phyloP scores from a whole-genome alignment of 306 rosid genomes.

The Vachellia collinsii region DNA sequence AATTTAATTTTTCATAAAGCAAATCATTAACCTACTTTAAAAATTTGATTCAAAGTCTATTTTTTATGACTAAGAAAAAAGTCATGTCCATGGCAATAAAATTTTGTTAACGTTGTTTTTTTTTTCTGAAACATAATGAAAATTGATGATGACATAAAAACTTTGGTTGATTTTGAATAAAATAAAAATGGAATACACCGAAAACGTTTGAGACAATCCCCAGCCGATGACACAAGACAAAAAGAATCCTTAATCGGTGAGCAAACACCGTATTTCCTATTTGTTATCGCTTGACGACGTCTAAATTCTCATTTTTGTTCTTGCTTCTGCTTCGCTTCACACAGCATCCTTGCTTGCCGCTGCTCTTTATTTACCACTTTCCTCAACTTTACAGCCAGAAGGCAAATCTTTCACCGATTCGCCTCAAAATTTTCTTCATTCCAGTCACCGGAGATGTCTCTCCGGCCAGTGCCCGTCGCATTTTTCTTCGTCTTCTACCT shows the following conservation, averaged over 20 bases:
- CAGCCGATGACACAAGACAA: background rate
- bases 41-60: background rate
- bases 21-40: background rate
- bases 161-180: background rate
- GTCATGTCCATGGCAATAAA: background rate
- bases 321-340: background rate
- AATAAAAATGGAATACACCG: background rate
- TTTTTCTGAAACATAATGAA: background rate
- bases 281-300: background rate
- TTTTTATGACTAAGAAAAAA: background rate
- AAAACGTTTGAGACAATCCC: background rate
- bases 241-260: background rate
- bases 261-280: background rate
- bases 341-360: background rate
- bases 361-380: background rate
- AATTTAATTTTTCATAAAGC: background rate
- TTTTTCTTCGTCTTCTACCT: constrained; percentile 46
- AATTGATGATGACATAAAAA: background rate
- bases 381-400: background rate
- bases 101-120: background rate
- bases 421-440: background rate
- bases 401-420: background rate
- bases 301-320: background rate
- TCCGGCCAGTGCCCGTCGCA: constrained; percentile 43
- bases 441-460: constrained; percentile 59